phyloP scores from a whole-genome alignment of 805 yeast species.

The Lachancea mirantina region DNA sequence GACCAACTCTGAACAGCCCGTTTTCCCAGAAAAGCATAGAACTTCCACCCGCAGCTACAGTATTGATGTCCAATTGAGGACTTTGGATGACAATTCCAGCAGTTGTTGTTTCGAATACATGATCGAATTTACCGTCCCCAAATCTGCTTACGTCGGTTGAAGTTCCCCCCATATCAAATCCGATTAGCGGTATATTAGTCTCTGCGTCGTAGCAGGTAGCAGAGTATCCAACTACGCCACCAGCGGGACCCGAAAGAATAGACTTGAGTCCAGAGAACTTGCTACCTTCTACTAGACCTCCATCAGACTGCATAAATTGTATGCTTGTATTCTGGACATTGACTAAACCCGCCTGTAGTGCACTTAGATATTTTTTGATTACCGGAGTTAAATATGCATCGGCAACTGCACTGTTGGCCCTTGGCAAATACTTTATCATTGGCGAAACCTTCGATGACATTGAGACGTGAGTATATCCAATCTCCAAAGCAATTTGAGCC shows the following conservation, averaged over 20 bases:
- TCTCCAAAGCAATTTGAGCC: slow-evolving; percentile 49
- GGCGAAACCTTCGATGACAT: slow-evolving; percentile 65
- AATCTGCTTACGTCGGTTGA: slow-evolving; percentile 79
- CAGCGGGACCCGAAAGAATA: slow-evolving; percentile 93
- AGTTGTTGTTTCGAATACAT: slow-evolving; percentile 74
- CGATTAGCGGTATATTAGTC: slow-evolving; percentile 58
- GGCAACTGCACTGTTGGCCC: slow-evolving; percentile 72
- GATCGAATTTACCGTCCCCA: slow-evolving; percentile 62
- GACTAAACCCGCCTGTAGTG: slow-evolving; percentile 55
- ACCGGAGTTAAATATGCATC: slow-evolving; percentile 83
- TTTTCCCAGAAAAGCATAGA: slow-evolving; percentile 59
- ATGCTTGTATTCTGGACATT: slow-evolving; percentile 44
- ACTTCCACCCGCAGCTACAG: slow-evolving; percentile 85
- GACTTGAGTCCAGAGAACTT: slow-evolving; percentile 84
- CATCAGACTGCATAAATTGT: slow-evolving; percentile 94
- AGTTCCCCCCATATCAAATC: slow-evolving; percentile 90
- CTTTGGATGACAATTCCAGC: slow-evolving; percentile 81
- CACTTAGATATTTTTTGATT: slow-evolving; percentile 53
- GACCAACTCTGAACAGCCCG: slow-evolving; percentile 76
- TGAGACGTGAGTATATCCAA: slow-evolving; percentile 67
- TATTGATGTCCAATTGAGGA: slow-evolving; percentile 74
- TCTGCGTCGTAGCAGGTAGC: slow-evolving; percentile 61
- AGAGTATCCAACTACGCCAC: slow-evolving; percentile 93
- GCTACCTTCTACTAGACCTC: slow-evolving; percentile 82
- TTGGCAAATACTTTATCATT: slow-evolving; percentile 66